A percentile compares a stretch with the other conserved stretches of the same genome.
Conservation (phyloP, 345 rosid species). For the Rhizophora mangle region DNA sequence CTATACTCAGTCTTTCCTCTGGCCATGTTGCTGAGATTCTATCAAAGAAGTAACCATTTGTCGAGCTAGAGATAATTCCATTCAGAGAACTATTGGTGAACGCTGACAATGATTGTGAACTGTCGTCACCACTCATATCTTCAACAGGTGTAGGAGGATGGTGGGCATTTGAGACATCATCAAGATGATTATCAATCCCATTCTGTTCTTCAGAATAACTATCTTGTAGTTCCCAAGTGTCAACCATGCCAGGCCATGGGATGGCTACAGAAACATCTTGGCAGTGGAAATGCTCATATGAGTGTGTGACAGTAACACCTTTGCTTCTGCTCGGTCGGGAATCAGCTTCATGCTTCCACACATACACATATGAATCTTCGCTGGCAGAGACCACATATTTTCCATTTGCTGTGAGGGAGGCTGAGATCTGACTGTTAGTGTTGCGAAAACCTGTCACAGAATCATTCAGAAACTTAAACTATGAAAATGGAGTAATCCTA, state of each 20-base stretch:
- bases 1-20: slow-evolving; percentile 61
- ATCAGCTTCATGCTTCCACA: slow-evolving; percentile 85
- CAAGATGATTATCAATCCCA: slow-evolving; percentile 41
- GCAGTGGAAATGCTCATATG: slow-evolving; percentile 84
- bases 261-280: slow-evolving; percentile 83
- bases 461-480: slow-evolving; percentile 12
- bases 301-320: slow-evolving; percentile 57
- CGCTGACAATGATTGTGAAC: slow-evolving; percentile 39
- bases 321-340: slow-evolving; percentile 73
- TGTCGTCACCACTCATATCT: slow-evolving; percentile 39
- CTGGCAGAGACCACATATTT: slow-evolving; percentile 87
- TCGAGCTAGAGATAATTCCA: slow-evolving; percentile 75
- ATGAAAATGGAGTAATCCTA: slow-evolving; percentile 12
- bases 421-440: slow-evolving; percentile 85
- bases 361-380: slow-evolving; percentile 89
- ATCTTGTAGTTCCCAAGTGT: slow-evolving; percentile 46
- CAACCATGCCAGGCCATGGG: slow-evolving; percentile 84
- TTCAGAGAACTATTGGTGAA: slow-evolving; percentile 52
- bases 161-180: slow-evolving; percentile 58
- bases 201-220: slow-evolving; percentile 38
- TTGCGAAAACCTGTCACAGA: slow-evolving; percentile 77
- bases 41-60: slow-evolving; percentile 79
- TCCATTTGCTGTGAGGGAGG: slow-evolving; percentile 73
- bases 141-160: slow-evolving; percentile 83
- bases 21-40: slow-evolving; percentile 94